Conservation (phyloP, 1,284 basidiomycete species). For the Lentinula novae-zelandiae region DNA sequence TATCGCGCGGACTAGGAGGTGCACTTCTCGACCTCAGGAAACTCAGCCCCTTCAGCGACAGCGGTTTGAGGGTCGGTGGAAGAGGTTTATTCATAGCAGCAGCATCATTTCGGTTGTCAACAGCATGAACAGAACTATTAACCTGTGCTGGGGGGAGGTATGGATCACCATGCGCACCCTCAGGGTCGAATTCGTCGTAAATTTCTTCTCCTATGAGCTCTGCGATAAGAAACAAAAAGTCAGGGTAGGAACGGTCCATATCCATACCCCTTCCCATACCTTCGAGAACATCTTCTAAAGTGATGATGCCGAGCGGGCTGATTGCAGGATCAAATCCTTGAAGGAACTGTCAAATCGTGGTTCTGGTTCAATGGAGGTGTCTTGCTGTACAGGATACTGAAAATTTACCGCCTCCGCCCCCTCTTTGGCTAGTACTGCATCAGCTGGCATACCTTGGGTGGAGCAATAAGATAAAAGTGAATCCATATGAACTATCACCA, state of each 20-base stretch:
- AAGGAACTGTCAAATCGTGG: constrained; percentile 48
- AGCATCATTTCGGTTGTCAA: constrained; percentile 13
- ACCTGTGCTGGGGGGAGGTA: constrained; percentile 43
- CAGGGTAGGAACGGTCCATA: neutral
- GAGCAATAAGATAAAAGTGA: neutral
- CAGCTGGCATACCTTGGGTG: constrained; percentile 59
- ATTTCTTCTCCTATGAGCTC: constrained; percentile 90
- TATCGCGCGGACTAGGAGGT: constrained; percentile 42
- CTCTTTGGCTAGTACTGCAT: constrained; percentile 71
- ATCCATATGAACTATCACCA: neutral
- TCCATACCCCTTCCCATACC: constrained; percentile 35
- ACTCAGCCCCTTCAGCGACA: constrained; percentile 42
- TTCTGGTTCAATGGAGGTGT: neutral
- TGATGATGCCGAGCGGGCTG: constrained; percentile 88
- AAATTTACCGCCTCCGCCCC: constrained; percentile 60
- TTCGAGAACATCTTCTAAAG: constrained; percentile 90
- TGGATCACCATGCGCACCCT: constrained; percentile 65
- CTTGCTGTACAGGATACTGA: neutral
- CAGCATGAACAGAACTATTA: constrained; percentile 19
- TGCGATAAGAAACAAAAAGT: constrained; percentile 24
- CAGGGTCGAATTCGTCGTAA: constrained; percentile 81
- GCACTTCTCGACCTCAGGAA: constrained; percentile 61
- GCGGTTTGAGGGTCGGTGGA: constrained; percentile 36
- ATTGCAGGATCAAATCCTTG: constrained; percentile 70
- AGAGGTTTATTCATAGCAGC: constrained; percentile 16